These are phyloP conservation scores for Esteya vermicola DNA, from an alignment of 2,329 filamentous ascomycete genomes.

Conservation along the genomic window DNA sequence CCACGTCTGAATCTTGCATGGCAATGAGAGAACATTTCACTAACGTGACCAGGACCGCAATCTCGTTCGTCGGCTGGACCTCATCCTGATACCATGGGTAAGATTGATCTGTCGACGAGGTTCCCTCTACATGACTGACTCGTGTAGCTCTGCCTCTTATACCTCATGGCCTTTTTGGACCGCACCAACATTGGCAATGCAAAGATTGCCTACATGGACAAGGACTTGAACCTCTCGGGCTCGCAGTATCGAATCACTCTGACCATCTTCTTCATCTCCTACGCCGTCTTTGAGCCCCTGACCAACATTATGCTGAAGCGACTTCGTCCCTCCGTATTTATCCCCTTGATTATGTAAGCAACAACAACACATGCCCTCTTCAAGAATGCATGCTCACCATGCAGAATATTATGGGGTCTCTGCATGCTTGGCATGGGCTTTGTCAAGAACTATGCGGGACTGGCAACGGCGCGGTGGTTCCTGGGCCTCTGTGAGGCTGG, in stretches of 20 bases:
- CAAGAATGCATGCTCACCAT: too few relatives aligned
- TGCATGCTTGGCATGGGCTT: constrained; percentile 59
- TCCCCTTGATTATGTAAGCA: constrained; percentile 62
- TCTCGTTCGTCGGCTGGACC: constrained; percentile 18
- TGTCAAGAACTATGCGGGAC: constrained; percentile 44
- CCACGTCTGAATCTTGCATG: not conserved
- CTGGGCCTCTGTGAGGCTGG: constrained; percentile 63
- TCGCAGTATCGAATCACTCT: constrained; percentile 60
- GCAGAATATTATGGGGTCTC: constrained; percentile 48
- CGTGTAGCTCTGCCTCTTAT: constrained; percentile 48
- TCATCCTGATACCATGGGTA: constrained; percentile 22
- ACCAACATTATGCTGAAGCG: constrained; percentile 72
- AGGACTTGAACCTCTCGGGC: constrained; percentile 46
- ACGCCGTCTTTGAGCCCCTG: constrained; percentile 62
- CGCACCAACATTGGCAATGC: constrained; percentile 67
- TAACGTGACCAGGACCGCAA: constrained; percentile 15
- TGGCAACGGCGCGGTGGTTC: constrained; percentile 57
- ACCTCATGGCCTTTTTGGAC: constrained; percentile 61
- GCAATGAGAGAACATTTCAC: not conserved
- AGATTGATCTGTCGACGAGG: not conserved
- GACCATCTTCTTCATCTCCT: constrained; percentile 79
- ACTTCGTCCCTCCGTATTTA: constrained; percentile 61
- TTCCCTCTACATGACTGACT: not conserved
- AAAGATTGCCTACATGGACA: constrained; percentile 37
- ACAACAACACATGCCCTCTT: too few relatives aligned